Conservation (phyloP, 306 rosid species). For the Inga oerstediana region DNA sequence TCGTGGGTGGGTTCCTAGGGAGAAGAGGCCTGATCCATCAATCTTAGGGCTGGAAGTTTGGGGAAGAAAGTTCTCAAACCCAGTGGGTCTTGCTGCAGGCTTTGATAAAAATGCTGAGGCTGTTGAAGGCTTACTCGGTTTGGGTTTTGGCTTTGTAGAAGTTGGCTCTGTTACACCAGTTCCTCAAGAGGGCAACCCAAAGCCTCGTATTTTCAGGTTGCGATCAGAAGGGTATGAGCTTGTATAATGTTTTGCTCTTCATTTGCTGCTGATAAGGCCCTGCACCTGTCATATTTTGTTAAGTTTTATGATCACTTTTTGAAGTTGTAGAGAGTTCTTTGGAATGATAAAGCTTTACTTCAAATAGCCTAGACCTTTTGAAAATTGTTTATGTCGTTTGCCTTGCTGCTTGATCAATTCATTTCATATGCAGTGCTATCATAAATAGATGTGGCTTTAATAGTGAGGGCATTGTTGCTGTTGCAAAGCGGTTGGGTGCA, state of each 20-base stretch:
- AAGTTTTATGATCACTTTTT: slow-evolving; percentile 17
- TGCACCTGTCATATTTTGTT: slow-evolving; percentile 1
- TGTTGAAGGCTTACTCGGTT: slow-evolving; percentile 82
- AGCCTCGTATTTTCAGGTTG: slow-evolving; percentile 91
- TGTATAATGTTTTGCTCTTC: slow-evolving; percentile 28
- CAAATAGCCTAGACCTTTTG: slow-evolving; percentile 3
- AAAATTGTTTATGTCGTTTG: slow-evolving; percentile 16
- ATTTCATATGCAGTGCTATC: slow-evolving; percentile 68
- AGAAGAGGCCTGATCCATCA: slow-evolving; percentile 82
- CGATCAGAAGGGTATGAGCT: slow-evolving; percentile 65
- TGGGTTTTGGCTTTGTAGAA: slow-evolving; percentile 97
- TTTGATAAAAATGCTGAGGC: slow-evolving; percentile 98
- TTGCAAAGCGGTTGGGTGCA: slow-evolving; percentile 89
- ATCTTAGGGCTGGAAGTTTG: slow-evolving; percentile 84
- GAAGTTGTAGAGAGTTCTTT: slow-evolving; percentile 26
- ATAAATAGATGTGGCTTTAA: slow-evolving; percentile 97
- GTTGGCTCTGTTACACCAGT: slow-evolving; percentile 97
- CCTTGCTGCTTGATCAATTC: slow-evolving; percentile 25
- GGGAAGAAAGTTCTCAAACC: slow-evolving; percentile 97
- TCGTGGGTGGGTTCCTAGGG: slow-evolving; percentile 97
- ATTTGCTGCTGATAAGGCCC: slow-evolving; percentile 24
- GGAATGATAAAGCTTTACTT: slow-evolving; percentile 16
- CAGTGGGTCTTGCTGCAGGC: slow-evolving; percentile 97
- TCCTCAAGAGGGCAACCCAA: slow-evolving; percentile 96
- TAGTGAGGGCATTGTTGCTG: slow-evolving; percentile 95